Evolutionary conservation across 2,329 filamentous ascomycete species (phyloP).

Genomic region (Passalora sequoiae): DNA sequence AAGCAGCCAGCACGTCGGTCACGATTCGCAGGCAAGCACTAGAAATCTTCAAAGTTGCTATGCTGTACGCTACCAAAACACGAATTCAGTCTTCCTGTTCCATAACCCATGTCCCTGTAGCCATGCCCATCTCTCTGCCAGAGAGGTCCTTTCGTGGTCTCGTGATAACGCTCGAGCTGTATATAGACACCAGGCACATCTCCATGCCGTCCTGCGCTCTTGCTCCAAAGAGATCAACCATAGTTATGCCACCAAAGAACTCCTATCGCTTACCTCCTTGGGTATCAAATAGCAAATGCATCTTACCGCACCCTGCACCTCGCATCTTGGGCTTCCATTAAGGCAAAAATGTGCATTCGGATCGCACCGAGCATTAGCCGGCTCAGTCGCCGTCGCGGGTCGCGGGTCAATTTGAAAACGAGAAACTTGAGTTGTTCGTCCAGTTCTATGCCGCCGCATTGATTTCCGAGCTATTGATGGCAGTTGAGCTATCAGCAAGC

Average conservation of each 20-base stretch:
- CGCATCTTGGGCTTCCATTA: no score
- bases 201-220: background rate
- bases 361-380: no score
- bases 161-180: background rate
- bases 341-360: no score
- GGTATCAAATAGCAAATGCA: slow-evolving; percentile 3
- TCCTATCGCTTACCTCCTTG: no score
- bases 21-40: no score
- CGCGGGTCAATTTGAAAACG: no score
- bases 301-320: no score
- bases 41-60: slow-evolving; percentile 1
- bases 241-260: no score
- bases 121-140: background rate
- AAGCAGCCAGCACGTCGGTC: no score
- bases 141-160: background rate
- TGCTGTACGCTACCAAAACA: slow-evolving; percentile 3
- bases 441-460: background rate
- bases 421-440: background rate
- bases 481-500: no score
- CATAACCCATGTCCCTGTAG: background rate
- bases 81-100: background rate
- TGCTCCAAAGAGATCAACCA: no score
- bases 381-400: no score
- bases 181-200: background rate
- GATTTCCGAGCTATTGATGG: background rate